phyloP scores from a whole-genome alignment of 768 basidiomycete species.

The Termitomyces sp. region DNA sequence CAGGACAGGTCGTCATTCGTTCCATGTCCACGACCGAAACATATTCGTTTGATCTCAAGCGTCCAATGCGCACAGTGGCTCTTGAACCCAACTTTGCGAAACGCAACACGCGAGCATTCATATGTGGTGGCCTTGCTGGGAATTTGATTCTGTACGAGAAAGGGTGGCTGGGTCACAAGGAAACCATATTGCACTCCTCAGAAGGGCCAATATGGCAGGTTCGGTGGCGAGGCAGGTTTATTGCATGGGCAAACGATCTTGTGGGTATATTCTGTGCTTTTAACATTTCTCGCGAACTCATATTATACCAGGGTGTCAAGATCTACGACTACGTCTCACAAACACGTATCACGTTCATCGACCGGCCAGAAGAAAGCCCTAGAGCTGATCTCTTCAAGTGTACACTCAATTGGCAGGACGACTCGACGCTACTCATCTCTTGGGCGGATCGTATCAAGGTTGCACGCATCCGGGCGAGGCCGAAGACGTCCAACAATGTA shows the following conservation, averaged over 20 bases:
- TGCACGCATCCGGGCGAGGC: constrained; percentile 69
- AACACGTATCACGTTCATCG: constrained; percentile 80
- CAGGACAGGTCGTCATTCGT: constrained; percentile 89
- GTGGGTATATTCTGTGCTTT: constrained; percentile 37
- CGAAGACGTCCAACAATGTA: constrained; percentile 40
- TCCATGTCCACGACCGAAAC: constrained; percentile 76
- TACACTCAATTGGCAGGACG: constrained; percentile 89
- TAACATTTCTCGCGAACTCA: not conserved
- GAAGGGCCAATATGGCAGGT: constrained; percentile 96
- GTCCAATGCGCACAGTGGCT: constrained; percentile 87
- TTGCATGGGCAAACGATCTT: constrained; percentile 95
- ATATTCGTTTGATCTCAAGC: constrained; percentile 86
- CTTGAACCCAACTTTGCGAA: constrained; percentile 90
- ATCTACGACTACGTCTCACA: constrained; percentile 83
- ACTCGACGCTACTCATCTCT: constrained; percentile 82
- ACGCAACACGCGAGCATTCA: constrained; percentile 70
- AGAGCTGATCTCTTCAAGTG: constrained; percentile 95
- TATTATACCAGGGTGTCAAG: constrained; percentile 73
- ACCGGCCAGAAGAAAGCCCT: constrained; percentile 77
- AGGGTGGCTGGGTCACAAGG: constrained; percentile 95
- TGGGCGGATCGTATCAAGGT: constrained; percentile 96
- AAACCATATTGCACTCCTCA: constrained; percentile 72
- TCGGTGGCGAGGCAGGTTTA: constrained; percentile 80
- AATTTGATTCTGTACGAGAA: constrained; percentile 87
- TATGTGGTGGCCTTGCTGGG: constrained; percentile 92